Evolutionary conservation across 2,329 filamentous ascomycete species (phyloP).

Genomic region (Chrysoporthe deuterocubensis): DNA sequence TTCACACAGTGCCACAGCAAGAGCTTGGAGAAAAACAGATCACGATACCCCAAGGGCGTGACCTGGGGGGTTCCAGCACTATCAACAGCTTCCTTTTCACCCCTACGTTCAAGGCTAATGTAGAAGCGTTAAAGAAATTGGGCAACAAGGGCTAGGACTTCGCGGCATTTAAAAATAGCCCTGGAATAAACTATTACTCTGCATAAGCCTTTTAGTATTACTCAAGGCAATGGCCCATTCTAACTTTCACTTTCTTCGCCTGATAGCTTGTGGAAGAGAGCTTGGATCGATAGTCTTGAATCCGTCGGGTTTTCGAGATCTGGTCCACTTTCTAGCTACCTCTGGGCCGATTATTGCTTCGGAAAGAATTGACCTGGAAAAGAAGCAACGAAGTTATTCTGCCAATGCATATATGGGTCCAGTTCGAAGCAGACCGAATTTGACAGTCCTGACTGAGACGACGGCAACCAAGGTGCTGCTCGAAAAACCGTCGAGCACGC

Average conservation of each 20-base stretch:
- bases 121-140: constrained; percentile 29
- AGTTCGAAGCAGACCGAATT: constrained; percentile 24
- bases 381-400: constrained; percentile 31
- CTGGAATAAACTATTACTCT: constrained; percentile 8
- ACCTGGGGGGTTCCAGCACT: constrained; percentile 30
- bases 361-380: constrained; percentile 28
- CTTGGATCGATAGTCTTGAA: constrained; percentile 29
- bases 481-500: constrained; percentile 1
- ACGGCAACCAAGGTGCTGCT: constrained; percentile 8
- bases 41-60: constrained; percentile 21
- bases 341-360: constrained; percentile 12
- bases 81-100: constrained; percentile 31
- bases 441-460: constrained; percentile 29
- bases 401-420: constrained; percentile 28
- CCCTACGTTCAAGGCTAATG: constrained; percentile 15
- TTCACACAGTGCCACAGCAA: constrained; percentile 17
- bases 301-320: constrained; percentile 23
- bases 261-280: constrained; percentile 17
- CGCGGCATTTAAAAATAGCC: constrained; percentile 5
- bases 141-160: constrained; percentile 32
- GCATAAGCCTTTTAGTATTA: background rate
- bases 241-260: constrained; percentile 5
- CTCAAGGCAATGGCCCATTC: constrained; percentile 11
- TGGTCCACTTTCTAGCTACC: constrained; percentile 25
- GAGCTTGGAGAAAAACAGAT: constrained; percentile 12